These are phyloP conservation scores for Chaetomiaceae sp. DNA, from an alignment of 2,329 filamentous ascomycete species.

Conservation along the genomic window DNA sequence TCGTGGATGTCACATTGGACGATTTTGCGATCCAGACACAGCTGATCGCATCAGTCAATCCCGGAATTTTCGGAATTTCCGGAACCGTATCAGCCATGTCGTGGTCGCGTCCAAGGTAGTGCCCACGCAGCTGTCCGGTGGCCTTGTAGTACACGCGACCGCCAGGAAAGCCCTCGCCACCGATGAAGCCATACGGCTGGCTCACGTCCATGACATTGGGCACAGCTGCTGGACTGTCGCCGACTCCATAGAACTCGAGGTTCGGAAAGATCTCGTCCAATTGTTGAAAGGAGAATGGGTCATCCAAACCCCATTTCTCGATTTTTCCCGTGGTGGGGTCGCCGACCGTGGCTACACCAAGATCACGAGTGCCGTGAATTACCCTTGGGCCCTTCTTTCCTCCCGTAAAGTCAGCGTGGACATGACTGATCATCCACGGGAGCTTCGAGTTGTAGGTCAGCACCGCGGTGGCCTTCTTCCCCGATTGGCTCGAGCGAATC, in stretches of 20 bases:
- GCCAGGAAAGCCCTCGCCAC: slow-evolving; percentile 81
- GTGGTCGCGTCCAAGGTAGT: slow-evolving; percentile 62
- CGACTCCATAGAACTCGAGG: slow-evolving; percentile 71
- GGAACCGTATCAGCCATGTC: slow-evolving; percentile 58
- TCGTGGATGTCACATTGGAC: slow-evolving; percentile 62
- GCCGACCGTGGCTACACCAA: slow-evolving; percentile 73
- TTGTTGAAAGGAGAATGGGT: slow-evolving; percentile 70
- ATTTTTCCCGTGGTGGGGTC: slow-evolving; percentile 73
- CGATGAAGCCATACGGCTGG: slow-evolving; percentile 75
- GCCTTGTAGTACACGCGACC: slow-evolving; percentile 76
- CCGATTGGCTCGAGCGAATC: slow-evolving; percentile 45
- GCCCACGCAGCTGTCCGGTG: slow-evolving; percentile 68
- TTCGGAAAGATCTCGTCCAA: slow-evolving; percentile 73
- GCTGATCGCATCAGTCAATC: slow-evolving; percentile 66
- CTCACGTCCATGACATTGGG: slow-evolving; percentile 91
- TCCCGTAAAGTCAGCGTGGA: slow-evolving; percentile 71
- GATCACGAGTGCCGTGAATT: slow-evolving; percentile 76
- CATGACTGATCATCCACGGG: slow-evolving; percentile 69
- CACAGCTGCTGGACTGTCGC: slow-evolving; percentile 69
- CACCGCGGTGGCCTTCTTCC: slow-evolving; percentile 67
- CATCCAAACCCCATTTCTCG: slow-evolving; percentile 76
- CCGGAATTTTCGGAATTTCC: slow-evolving; percentile 73
- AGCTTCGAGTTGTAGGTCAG: slow-evolving; percentile 83
- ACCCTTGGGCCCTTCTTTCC: slow-evolving; percentile 73
- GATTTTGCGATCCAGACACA: slow-evolving; percentile 91